Evolutionary conservation across 2,329 filamentous ascomycete genomes (phyloP), one percentile per base, ranked within the genome.

Genomic region (Talaromyces piceae): DNA sequence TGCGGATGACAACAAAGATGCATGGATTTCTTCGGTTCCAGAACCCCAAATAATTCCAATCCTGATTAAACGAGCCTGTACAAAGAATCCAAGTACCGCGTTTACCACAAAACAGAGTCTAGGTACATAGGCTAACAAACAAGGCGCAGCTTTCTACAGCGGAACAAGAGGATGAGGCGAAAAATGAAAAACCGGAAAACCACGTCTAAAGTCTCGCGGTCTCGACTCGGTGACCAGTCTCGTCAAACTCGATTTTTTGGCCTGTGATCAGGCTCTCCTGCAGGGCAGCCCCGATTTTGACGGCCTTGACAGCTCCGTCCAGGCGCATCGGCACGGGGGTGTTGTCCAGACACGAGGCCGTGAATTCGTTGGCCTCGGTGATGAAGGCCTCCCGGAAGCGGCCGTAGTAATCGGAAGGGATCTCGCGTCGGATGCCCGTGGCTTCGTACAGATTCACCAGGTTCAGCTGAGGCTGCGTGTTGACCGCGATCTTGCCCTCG

Each of bases 371-470:
- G 4, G 79, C 78, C 68, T 86, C 82, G 1, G 72, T 78, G 18
- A 83, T 77, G 61, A 86, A 86, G 0, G 83, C 82, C 41, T 79
- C 69, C 62, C 81, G 74, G 59, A 86, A 86, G 1, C 82, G 71
- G 46, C 79, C 82, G 62, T 82, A 86, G 64, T 85, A 86, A 56
- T 79, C 74, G 55, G 75, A 72, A 0, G 81, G 80, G 20, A 85
- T 78, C 66, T 85, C 80, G 20, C 79, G 72, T 3, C 77, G 68
- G 27, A 86, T 71, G 2, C 82, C 81, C 0, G 60, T 67, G 0
- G 72, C 53, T 57, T 82, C 74, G 61, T 78, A 77, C 41, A 81
- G 70, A 53, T 81, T 74, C 8, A 86, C 76, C 16, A 83, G 69
- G 50, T 79, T 78, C 5, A 70, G 64, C 28, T 70, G 67, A 4